Conservation (phyloP, 2,329 filamentous ascomycete species). For the Chalaropsis thielavioides region DNA sequence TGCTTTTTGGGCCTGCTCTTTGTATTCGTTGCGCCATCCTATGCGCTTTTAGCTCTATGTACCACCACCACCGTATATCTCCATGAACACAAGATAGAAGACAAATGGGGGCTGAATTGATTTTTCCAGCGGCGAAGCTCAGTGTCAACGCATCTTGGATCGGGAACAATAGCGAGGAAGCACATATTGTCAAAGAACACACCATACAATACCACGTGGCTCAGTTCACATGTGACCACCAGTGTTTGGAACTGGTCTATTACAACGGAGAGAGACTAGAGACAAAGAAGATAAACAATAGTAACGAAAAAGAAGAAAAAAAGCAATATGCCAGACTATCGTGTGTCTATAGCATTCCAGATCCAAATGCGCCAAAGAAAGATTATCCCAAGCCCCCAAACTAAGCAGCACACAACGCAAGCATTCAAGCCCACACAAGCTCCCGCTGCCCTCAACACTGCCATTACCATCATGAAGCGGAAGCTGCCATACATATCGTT, state of each 20-base stretch:
- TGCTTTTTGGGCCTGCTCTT: slow-evolving; percentile 1
- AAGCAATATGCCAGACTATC: not conserved
- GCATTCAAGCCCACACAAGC: not conserved
- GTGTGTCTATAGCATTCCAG: slow-evolving; percentile 3
- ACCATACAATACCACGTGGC: too few species aligned
- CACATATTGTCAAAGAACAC: too few species aligned
- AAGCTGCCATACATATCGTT: not conserved
- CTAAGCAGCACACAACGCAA: not conserved
- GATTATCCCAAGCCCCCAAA: not conserved
- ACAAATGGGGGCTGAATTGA: not conserved
- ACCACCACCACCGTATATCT: slow-evolving; percentile 10
- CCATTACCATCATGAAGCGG: not conserved
- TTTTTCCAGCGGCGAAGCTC: not conserved
- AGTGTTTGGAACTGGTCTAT: too few species aligned
- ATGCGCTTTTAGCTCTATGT: slow-evolving; percentile 7
- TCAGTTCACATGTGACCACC: too few species aligned
- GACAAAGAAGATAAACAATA: not conserved
- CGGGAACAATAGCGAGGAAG: too few species aligned
- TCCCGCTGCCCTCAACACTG: not conserved
- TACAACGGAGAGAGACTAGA: not conserved
- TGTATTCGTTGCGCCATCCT: not conserved
- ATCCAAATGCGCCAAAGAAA: slow-evolving; percentile 9
- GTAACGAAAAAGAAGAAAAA: not conserved
- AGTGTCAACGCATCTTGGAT: not conserved
- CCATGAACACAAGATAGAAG: not conserved